Percentiles rank a stretch among this genome's conserved stretches.
Conservation (phyloP, 257 asterid genomes). For the Plantago elongata region DNA sequence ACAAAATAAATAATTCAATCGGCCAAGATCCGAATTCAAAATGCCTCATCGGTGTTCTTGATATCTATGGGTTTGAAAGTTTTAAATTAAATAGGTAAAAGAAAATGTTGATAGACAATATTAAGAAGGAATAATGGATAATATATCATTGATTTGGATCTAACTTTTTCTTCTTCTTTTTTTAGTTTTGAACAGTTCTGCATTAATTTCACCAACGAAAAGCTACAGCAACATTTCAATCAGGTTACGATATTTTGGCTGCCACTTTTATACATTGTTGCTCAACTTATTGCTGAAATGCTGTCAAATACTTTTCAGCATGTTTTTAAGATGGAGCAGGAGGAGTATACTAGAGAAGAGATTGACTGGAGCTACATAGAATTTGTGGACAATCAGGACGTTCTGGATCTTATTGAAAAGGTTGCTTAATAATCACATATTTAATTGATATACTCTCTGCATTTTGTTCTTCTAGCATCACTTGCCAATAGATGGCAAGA, state of each 20-base stretch:
- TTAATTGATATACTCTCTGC: conserved; percentile 1
- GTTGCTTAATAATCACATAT: conserved; percentile 32
- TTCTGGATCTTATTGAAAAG: conserved; percentile 97
- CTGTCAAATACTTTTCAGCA: conserved; percentile 53
- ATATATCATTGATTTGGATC: conserved; percentile 16
- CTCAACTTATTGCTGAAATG: conserved; percentile 24
- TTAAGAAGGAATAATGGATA: conserved; percentile 2
- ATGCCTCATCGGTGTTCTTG: conserved; percentile 91
- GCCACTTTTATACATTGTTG: conserved; percentile 9
- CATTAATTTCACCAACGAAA: conserved; percentile 93
- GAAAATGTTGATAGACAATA: conserved; percentile 16
- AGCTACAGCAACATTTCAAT: conserved; percentile 98
- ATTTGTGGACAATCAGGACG: conserved; percentile 95
- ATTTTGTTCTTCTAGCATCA: conserved; percentile 14
- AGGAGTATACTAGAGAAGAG: conserved; percentile 89
- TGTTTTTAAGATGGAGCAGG: conserved; percentile 98
- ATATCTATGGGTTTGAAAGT: conserved; percentile 97
- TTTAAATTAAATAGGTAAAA: conserved; percentile 77
- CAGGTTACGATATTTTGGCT: conserved; percentile 50
- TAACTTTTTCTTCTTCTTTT: conserved; percentile 3
- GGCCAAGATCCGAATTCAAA: conserved; percentile 89
- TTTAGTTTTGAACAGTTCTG: conserved; percentile 95
- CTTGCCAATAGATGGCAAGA: background rate
- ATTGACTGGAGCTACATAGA: conserved; percentile 98
- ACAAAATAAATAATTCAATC: conserved; percentile 77